phyloP scores from a whole-genome alignment of 2,329 filamentous ascomycete species.

The Trichophyton schoenleinii region DNA sequence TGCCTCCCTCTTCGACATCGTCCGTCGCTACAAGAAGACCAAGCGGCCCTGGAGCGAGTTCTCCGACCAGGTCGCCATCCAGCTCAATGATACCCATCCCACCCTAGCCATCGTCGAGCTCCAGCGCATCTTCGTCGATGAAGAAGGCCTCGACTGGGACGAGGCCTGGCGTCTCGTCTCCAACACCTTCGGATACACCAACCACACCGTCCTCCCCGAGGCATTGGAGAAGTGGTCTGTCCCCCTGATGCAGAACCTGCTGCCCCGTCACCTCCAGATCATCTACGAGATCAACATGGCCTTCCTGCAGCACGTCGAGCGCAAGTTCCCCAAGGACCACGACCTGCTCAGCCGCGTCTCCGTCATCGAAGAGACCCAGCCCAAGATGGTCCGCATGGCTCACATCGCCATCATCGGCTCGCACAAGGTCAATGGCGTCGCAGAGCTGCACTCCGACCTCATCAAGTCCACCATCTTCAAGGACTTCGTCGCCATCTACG shows the following conservation, averaged over 20 bases:
- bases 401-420: constrained; percentile 90
- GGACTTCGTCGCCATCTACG: constrained; percentile 91
- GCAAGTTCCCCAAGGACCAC: constrained; percentile 75
- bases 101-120: constrained; percentile 93
- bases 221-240: constrained; percentile 98
- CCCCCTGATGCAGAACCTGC: constrained; percentile 75
- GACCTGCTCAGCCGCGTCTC: constrained; percentile 81
- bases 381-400: constrained; percentile 98
- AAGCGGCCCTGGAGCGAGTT: constrained; percentile 86
- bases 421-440: constrained; percentile 98
- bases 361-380: constrained; percentile 91
- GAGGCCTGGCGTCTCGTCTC: constrained; percentile 75
- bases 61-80: constrained; percentile 87
- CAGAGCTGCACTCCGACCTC: constrained; percentile 90
- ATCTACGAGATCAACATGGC: constrained; percentile 96
- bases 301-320: constrained; percentile 86
- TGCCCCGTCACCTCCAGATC: constrained; percentile 89
- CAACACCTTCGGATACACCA: constrained; percentile 84
- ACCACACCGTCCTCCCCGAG: constrained; percentile 94
- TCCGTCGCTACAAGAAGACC: constrained; percentile 95
- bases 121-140: constrained; percentile 79
- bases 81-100: constrained; percentile 95
- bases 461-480: constrained; percentile 99
- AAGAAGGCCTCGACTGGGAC: constrained; percentile 87
- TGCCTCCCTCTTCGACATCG: constrained; percentile 88